Evolutionary conservation across 768 basidiomycete genomes (phyloP).

Genomic region (Leucocoprinus birnbaumii): DNA sequence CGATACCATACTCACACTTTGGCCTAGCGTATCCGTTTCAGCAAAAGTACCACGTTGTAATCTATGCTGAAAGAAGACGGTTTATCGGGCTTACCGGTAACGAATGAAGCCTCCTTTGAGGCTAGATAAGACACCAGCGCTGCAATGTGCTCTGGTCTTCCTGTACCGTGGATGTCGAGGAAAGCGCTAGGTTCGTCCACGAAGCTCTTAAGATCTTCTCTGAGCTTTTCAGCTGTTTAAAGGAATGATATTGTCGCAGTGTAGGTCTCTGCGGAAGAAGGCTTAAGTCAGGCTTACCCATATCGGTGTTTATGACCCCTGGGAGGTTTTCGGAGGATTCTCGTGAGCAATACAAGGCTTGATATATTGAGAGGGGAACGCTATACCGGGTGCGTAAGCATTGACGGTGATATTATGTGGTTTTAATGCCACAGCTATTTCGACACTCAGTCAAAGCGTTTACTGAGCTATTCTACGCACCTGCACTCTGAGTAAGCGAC

Average conservation of each 20-base stretch:
- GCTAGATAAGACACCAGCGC: constrained; percentile 19
- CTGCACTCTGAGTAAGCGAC: constrained; percentile 35
- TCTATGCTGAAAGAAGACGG: not conserved
- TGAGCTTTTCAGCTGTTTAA: too few species aligned
- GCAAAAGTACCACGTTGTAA: not conserved
- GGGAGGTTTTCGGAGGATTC: too few species aligned
- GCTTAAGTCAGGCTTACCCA: not conserved
- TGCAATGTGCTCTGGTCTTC: constrained; percentile 15
- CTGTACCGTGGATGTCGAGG: not conserved
- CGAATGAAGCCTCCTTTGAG: constrained; percentile 16
- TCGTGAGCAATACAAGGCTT: not conserved
- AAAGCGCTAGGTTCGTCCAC: too few species aligned
- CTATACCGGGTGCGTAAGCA: constrained; percentile 33
- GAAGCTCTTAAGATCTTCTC: too few species aligned
- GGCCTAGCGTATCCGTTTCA: not conserved
- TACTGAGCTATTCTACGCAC: constrained; percentile 15
- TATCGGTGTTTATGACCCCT: not conserved
- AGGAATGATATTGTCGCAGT: too few species aligned
- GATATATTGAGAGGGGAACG: not conserved
- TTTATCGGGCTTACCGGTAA: constrained; percentile 13
- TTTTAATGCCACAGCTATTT: constrained; percentile 33
- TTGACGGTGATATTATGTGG: constrained; percentile 39
- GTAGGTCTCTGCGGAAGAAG: not conserved
- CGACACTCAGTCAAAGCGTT: not conserved
- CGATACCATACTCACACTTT: not conserved